These are phyloP conservation scores for Strigomonas culicis DNA, from an alignment of 208 protist genomes.

Conservation along the genomic window DNA sequence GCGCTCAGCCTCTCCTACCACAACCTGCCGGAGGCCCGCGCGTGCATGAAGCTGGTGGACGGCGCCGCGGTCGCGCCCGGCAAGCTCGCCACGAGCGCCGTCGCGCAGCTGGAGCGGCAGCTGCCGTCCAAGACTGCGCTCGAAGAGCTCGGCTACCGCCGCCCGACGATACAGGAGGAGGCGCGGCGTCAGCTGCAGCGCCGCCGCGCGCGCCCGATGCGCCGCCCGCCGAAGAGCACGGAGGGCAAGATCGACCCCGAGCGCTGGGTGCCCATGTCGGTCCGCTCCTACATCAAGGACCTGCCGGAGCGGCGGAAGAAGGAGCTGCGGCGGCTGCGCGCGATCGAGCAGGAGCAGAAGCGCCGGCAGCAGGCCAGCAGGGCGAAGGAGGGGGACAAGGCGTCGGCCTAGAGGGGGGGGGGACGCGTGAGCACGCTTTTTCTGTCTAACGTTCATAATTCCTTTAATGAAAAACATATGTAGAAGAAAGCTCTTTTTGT, in stretches of 20 bases:
- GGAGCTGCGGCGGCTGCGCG: constrained; percentile 77
- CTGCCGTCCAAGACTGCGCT: constrained; percentile 47
- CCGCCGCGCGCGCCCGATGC: constrained; percentile 36
- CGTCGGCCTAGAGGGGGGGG: not conserved
- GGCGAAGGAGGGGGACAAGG: constrained; percentile 8
- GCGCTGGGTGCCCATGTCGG: constrained; percentile 81
- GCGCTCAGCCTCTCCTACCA: constrained; percentile 53
- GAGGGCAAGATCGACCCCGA: constrained; percentile 75
- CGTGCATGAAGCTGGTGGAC: not conserved
- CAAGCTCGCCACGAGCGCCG: constrained; percentile 2
- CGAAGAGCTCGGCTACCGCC: constrained; percentile 61
- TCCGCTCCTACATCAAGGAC: constrained; percentile 83
- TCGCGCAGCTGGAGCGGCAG: constrained; percentile 23
- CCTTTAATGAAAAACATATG: not conserved
- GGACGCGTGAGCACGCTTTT: not conserved
- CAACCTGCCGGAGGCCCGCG: constrained; percentile 29
- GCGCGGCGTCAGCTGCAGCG: constrained; percentile 15
- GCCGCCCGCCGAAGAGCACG: constrained; percentile 62
- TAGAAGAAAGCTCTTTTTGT: constrained; percentile 1
- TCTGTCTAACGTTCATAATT: not conserved
- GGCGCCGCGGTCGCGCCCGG: constrained; percentile 8
- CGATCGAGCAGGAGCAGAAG: constrained; percentile 82
- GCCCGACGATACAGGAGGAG: constrained; percentile 25
- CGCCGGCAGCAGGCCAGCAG: constrained; percentile 31
- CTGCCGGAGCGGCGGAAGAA: constrained; percentile 73